Conservation (phyloP, 2,329 filamentous ascomycete genomes). For the Colletotrichum navitas region DNA sequence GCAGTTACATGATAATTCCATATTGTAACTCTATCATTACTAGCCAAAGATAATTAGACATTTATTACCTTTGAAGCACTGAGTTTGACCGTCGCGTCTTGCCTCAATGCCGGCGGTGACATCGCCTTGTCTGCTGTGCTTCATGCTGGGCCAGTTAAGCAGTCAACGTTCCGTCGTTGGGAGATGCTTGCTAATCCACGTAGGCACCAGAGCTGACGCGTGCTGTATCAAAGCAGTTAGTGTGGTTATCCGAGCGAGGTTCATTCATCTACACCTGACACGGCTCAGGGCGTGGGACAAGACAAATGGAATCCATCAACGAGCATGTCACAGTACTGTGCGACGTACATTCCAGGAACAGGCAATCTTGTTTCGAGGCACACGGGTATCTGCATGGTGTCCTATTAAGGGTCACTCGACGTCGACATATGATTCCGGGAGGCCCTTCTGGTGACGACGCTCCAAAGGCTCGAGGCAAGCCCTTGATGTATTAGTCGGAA, state of each 20-base stretch:
- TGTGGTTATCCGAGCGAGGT: slow-evolving; percentile 2
- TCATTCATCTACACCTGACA: neutral
- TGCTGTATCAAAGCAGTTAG: neutral
- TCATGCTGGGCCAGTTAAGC: neutral
- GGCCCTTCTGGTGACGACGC: neutral
- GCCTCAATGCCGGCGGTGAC: neutral
- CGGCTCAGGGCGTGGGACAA: neutral
- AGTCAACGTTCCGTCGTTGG: too few relatives aligned
- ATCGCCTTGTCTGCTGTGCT: neutral
- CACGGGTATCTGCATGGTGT: slow-evolving; percentile 27
- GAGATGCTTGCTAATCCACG: neutral
- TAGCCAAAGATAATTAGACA: neutral
- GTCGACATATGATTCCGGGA: neutral
- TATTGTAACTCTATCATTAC: neutral
- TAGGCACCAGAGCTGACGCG: too few relatives aligned
- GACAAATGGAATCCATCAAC: slow-evolving; percentile 16
- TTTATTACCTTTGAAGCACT: neutral
- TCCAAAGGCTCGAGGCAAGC: slow-evolving; percentile 1
- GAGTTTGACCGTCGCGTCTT: neutral
- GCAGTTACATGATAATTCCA: neutral
- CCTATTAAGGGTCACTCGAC: neutral
- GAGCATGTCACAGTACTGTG: slow-evolving; percentile 8
- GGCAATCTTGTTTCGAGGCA: slow-evolving; percentile 34
- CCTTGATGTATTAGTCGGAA: neutral
- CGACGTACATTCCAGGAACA: slow-evolving; percentile 29